These are phyloP conservation scores for Didymella pomorum DNA, from an alignment of 2,329 filamentous ascomycete species.

Conservation along the genomic window DNA sequence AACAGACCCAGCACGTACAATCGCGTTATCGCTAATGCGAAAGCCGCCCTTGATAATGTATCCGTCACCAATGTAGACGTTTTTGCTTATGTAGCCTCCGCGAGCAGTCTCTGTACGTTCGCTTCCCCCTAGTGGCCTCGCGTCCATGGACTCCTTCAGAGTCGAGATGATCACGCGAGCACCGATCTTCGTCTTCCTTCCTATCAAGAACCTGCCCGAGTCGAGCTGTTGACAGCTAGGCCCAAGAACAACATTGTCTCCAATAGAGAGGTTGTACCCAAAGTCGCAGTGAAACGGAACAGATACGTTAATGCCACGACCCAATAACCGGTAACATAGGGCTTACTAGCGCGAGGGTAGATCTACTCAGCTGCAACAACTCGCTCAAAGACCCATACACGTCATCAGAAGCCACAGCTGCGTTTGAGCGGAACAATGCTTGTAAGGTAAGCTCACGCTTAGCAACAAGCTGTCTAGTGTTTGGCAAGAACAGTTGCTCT, in stretches of 20 bases:
- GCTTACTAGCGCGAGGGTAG: background rate
- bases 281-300: conserved; percentile 92
- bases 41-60: background rate
- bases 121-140: conserved; percentile 35
- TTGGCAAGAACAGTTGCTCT: background rate
- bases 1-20: background rate
- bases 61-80: background rate
- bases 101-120: background rate
- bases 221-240: conserved; percentile 87
- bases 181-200: conserved; percentile 56
- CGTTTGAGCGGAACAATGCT: background rate
- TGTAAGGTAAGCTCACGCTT: background rate
- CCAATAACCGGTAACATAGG: conserved; percentile 62
- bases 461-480: background rate
- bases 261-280: conserved; percentile 91
- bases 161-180: conserved; percentile 88
- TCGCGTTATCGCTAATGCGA: background rate
- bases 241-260: conserved; percentile 82
- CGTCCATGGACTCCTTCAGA: conserved; percentile 74
- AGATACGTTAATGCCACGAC: conserved; percentile 78
- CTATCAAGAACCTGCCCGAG: conserved; percentile 75
- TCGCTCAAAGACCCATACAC: background rate
- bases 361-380: background rate
- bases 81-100: background rate
- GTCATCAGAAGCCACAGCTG: background rate